A percentile compares a stretch with the other conserved stretches of the same genome.
Conservation (phyloP, 169 alveolate species). For the Plasmodium coatneyi region DNA sequence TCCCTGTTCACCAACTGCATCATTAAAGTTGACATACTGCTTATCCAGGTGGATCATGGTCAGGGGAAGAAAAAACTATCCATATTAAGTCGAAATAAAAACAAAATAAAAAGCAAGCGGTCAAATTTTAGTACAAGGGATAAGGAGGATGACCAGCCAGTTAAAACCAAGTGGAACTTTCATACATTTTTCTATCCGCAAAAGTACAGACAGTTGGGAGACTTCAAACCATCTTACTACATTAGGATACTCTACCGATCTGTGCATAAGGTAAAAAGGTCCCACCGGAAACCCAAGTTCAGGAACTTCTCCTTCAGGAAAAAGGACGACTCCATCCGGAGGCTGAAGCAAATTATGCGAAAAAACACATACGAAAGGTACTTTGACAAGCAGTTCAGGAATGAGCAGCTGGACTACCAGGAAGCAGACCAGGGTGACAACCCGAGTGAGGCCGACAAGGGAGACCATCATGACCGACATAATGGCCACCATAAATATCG, state of each 20-base stretch:
- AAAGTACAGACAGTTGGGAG: slow-evolving; percentile 39
- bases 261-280: slow-evolving; percentile 25
- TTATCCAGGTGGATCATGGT: slow-evolving; percentile 42
- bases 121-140: neutral
- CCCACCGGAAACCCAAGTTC: slow-evolving; percentile 3
- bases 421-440: neutral
- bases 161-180: slow-evolving; percentile 12
- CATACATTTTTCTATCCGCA: slow-evolving; percentile 32
- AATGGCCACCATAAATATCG: neutral
- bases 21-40: slow-evolving; percentile 45
- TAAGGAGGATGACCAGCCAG: slow-evolving; percentile 5
- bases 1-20: slow-evolving; percentile 43
- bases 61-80: neutral
- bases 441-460: neutral
- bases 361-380: slow-evolving; percentile 61
- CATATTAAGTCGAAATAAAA: neutral
- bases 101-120: neutral
- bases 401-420: slow-evolving; percentile 28
- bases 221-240: slow-evolving; percentile 72
- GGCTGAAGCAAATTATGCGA: slow-evolving; percentile 12
- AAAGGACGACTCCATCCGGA: slow-evolving; percentile 25
- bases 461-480: neutral
- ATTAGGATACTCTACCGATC: slow-evolving; percentile 69
- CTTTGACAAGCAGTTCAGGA: slow-evolving; percentile 43
- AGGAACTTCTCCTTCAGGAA: neutral